phyloP scores from a whole-genome alignment of 331 rosid species.

The Cydonia oblonga region DNA sequence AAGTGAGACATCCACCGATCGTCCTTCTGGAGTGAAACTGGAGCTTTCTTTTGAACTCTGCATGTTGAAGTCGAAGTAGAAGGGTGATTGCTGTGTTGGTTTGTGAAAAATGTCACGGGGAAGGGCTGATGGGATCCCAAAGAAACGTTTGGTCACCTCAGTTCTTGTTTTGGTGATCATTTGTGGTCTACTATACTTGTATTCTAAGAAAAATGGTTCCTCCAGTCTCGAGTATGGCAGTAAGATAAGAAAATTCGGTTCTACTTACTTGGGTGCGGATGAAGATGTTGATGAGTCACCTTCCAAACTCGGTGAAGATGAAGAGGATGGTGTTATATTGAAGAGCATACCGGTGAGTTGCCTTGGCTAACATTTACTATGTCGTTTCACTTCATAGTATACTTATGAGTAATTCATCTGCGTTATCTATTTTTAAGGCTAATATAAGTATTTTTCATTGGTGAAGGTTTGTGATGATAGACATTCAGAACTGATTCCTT shows the following conservation, averaged over 20 bases:
- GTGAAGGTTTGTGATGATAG: slow-evolving; percentile 62
- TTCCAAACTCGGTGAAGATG: slow-evolving; percentile 27
- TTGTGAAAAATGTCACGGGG: slow-evolving; percentile 47
- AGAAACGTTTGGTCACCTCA: slow-evolving; percentile 31
- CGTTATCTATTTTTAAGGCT: not conserved
- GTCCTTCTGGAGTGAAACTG: slow-evolving; percentile 5
- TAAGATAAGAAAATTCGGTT: slow-evolving; percentile 33
- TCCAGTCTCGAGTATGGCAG: slow-evolving; percentile 46
- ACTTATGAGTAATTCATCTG: not conserved
- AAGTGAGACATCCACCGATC: slow-evolving; percentile 2
- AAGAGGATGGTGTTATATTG: slow-evolving; percentile 22
- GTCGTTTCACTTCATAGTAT: not conserved
- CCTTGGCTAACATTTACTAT: slow-evolving; percentile 6
- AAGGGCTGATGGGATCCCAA: slow-evolving; percentile 42
- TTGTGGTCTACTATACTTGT: slow-evolving; percentile 42
- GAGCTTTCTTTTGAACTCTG: slow-evolving; percentile 15
- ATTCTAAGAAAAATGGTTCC: slow-evolving; percentile 31
- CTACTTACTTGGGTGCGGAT: slow-evolving; percentile 38
- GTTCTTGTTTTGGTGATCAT: slow-evolving; percentile 35
- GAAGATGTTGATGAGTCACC: slow-evolving; percentile 34
- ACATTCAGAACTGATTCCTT: slow-evolving; percentile 57
- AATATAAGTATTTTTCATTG: not conserved
- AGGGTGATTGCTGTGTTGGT: slow-evolving; percentile 21
- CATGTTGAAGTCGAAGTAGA: slow-evolving; percentile 29
- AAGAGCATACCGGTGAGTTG: slow-evolving; percentile 69